Evolutionary conservation across 805 yeast genomes (phyloP).

Genomic region (Kluyveromyces lactis): DNA sequence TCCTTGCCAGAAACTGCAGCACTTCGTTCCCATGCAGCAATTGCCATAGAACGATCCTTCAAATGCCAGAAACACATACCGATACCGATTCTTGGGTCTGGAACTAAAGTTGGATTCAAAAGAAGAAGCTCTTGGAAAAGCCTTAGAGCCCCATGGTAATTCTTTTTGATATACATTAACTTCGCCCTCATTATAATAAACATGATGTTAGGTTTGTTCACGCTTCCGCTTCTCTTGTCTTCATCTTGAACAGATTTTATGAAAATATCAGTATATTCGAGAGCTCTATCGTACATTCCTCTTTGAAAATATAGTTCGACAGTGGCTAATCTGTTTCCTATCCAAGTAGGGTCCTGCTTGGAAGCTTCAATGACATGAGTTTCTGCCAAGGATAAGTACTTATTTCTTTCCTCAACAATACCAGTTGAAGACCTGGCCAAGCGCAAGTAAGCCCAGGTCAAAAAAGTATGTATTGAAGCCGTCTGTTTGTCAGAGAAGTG

Average conservation of each 20-base stretch:
- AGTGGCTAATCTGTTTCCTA: conserved; percentile 51
- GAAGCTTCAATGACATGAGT: conserved; percentile 41
- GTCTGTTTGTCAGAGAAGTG: conserved; percentile 26
- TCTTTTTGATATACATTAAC: conserved; percentile 60
- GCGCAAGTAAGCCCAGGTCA: conserved; percentile 66
- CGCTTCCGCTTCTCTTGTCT: conserved; percentile 28
- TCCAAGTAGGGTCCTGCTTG: conserved; percentile 36
- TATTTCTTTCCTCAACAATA: conserved; percentile 20
- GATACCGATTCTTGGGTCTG: conserved; percentile 91
- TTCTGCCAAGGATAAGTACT: conserved; percentile 34
- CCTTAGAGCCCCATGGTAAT: conserved; percentile 65
- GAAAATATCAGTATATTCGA: conserved; percentile 57
- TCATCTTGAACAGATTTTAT: conserved; percentile 33
- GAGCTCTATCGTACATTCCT: conserved; percentile 62
- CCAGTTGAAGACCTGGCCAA: conserved; percentile 28
- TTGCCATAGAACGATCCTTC: conserved; percentile 69
- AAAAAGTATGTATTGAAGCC: conserved; percentile 51
- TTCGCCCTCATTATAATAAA: conserved; percentile 85
- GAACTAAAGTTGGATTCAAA: conserved; percentile 67
- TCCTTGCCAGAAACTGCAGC: conserved; percentile 55
- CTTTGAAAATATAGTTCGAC: conserved; percentile 55
- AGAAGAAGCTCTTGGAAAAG: conserved; percentile 76
- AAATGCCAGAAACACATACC: conserved; percentile 92
- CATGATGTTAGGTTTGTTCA: conserved; percentile 54
- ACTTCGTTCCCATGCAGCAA: conserved; percentile 74